These are phyloP conservation scores for Stephania japonica DNA, from an alignment of 164 flowering plant species.

Conservation along the genomic window DNA sequence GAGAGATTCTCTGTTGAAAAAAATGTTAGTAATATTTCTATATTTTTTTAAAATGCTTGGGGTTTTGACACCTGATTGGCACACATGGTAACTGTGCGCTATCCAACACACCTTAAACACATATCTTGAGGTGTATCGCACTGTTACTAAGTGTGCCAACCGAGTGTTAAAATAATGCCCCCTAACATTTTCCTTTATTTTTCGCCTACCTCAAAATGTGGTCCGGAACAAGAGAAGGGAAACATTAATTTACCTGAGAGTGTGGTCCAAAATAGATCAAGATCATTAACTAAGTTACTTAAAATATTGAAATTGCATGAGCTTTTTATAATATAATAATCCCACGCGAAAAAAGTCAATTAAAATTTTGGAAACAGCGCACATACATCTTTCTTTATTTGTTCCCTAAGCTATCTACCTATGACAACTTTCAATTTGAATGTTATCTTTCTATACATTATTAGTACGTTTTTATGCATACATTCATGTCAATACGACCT, in stretches of 20 bases:
- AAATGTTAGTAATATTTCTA: no score
- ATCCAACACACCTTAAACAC: no score
- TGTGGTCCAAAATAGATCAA: neutral
- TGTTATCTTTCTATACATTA: no score
- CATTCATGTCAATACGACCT: neutral
- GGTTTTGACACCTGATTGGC: no score
- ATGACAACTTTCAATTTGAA: no score
- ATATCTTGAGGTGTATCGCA: no score
- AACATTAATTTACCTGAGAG: neutral
- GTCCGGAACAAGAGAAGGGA: neutral
- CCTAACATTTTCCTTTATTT: neutral
- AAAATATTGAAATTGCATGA: neutral
- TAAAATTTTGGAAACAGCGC: neutral
- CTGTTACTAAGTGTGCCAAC: no score
- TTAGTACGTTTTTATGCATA: neutral
- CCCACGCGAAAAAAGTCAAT: slow-evolving; percentile 4
- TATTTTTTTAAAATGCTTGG: no score
- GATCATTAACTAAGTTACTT: neutral
- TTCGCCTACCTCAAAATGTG: neutral
- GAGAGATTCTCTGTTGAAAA: no score
- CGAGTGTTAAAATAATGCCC: no score
- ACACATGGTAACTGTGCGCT: no score
- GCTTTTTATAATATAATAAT: neutral
- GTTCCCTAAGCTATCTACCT: neutral
- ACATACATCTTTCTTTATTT: neutral